Percentiles rank a stretch among this genome's conserved stretches.
These are phyloP conservation scores for Pachysandra terminalis DNA, from an alignment of 164 flowering plant species.

Conservation along the genomic window DNA sequence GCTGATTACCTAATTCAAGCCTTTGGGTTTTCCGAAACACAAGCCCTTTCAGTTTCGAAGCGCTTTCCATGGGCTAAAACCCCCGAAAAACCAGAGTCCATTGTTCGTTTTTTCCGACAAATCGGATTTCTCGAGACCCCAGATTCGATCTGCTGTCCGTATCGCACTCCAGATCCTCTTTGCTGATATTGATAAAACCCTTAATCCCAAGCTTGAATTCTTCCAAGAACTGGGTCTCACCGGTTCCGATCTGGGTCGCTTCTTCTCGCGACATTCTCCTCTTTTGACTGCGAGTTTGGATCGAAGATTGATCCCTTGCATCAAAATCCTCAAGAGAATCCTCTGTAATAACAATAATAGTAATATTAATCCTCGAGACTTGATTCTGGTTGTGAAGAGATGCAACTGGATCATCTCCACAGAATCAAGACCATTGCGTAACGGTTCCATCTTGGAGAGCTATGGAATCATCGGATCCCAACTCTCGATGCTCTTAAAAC, in stretches of 20 bases:
- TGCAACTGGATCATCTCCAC: slow-evolving; percentile 23
- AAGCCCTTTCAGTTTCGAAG: slow-evolving; percentile 11
- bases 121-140: too few species aligned
- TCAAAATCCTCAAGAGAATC: slow-evolving; percentile 30
- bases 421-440: slow-evolving; percentile 19
- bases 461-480: too few species aligned
- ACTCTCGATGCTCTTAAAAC: slow-evolving; percentile 31
- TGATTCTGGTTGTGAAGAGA: too few species aligned
- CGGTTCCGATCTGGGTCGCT: slow-evolving; percentile 28
- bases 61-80: slow-evolving; percentile 3
- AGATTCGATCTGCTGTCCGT: slow-evolving; percentile 16
- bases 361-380: too few species aligned
- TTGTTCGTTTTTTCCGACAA: too few species aligned
- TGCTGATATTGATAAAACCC: slow-evolving; percentile 19
- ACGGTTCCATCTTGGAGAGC: slow-evolving; percentile 25
- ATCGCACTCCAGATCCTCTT: slow-evolving; percentile 25
- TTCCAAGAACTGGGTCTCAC: too few species aligned
- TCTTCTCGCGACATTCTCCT: slow-evolving; percentile 26
- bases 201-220: slow-evolving; percentile 33
- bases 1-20: slow-evolving; percentile 21
- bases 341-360: slow-evolving; percentile 5
- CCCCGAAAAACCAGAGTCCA: slow-evolving; percentile 22
- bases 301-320: too few species aligned
- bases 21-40: too few species aligned
- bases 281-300: slow-evolving; percentile 14